These are phyloP conservation scores for Straminergon stramineum DNA, from an alignment of 225 moss, liverwort and hornwort species.

Conservation along the genomic window DNA sequence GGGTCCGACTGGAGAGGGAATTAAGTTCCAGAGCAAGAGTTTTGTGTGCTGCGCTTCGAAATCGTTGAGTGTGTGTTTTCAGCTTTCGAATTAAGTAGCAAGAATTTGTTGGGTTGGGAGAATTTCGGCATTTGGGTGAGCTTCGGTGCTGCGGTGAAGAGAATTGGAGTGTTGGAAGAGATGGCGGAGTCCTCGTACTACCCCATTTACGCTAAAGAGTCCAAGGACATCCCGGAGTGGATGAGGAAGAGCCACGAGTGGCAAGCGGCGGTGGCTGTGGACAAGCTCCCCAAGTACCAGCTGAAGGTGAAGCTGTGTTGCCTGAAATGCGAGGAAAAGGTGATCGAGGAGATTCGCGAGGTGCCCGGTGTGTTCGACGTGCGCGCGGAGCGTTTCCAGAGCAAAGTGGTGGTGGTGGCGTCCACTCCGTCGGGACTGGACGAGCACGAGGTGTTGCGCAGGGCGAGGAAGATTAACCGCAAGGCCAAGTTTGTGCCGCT, in stretches of 20 bases:
- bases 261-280: slow-evolving; percentile 12
- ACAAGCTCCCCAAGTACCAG: slow-evolving; percentile 24
- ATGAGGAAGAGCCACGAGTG: slow-evolving; percentile 19
- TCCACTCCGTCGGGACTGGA: neutral
- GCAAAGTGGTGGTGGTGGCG: slow-evolving; percentile 29
- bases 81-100: neutral
- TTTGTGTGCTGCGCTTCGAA: neutral
- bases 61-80: neutral
- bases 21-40: neutral
- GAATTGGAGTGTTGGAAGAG: neutral
- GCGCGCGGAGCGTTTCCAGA: neutral
- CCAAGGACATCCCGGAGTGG: slow-evolving; percentile 34
- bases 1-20: neutral
- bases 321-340: slow-evolving; percentile 24
- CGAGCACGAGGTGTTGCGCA: neutral
- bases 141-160: neutral
- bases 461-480: slow-evolving; percentile 2
- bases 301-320: slow-evolving; percentile 33
- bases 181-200: neutral
- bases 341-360: slow-evolving; percentile 24
- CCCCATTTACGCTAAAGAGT: slow-evolving; percentile 27
- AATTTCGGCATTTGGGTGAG: neutral
- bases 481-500: slow-evolving; percentile 12
- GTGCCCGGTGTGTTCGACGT: slow-evolving; percentile 30
- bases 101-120: neutral